Percentiles rank a stretch among this genome's conserved stretches.
These are phyloP conservation scores for Syncephalastrum sp. DNA, from an alignment of 371 early-diverging fungal genomes.

Conservation along the genomic window DNA sequence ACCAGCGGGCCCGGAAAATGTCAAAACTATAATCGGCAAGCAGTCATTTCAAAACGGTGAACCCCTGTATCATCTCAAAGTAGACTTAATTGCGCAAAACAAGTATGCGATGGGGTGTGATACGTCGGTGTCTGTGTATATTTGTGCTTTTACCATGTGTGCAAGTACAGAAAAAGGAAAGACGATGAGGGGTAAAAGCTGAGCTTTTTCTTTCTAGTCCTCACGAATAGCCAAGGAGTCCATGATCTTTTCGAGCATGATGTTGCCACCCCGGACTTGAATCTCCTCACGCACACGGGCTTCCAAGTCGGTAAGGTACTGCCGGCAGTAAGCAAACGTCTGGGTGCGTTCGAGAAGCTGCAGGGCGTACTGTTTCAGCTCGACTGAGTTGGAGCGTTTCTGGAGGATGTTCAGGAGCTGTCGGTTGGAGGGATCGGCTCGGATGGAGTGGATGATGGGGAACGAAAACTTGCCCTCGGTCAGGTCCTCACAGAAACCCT, in stretches of 20 bases:
- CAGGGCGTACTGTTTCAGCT: conserved; percentile 88
- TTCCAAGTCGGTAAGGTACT: conserved; percentile 63
- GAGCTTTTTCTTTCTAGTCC: too few species aligned
- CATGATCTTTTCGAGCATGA: conserved; percentile 58
- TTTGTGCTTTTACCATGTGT: too few species aligned
- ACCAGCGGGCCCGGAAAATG: too few species aligned
- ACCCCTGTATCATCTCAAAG: too few species aligned
- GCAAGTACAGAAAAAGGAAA: too few species aligned
- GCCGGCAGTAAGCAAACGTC: conserved; percentile 79
- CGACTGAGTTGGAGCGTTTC: conserved; percentile 76
- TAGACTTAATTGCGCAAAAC: too few species aligned
- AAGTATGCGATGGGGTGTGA: too few species aligned
- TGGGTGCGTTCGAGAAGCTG: conserved; percentile 71
- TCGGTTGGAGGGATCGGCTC: conserved; percentile 56
- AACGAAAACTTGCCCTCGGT: conserved; percentile 98
- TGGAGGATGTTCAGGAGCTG: conserved; percentile 81
- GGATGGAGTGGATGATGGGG: conserved; percentile 89
- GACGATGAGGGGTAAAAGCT: too few species aligned
- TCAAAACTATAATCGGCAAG: too few species aligned
- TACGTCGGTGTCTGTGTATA: too few species aligned
- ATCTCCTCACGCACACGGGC: conserved; percentile 60
- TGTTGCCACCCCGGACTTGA: conserved; percentile 73
- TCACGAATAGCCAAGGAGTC: conserved; percentile 29
- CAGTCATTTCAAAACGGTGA: too few species aligned
- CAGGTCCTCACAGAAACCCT: conserved; percentile 96